Evolutionary conservation across 108 stramenopile genomes (phyloP).

Genomic region (Pseudonitzschia delicatissima): DNA sequence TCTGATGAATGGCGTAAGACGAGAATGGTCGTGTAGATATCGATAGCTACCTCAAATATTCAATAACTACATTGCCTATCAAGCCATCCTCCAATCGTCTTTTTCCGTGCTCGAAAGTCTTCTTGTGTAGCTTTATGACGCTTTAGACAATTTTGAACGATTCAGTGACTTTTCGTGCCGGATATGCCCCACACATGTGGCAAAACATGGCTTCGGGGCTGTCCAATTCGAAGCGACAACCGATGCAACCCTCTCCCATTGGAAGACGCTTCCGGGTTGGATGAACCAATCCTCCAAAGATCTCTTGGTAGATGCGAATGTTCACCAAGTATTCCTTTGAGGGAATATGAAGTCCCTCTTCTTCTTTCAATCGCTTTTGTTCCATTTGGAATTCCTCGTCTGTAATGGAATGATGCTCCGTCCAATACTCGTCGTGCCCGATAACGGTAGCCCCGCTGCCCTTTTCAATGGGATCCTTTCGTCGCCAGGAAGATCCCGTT

Average conservation of each 20-base stretch:
- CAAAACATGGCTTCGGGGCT: conserved; percentile 43
- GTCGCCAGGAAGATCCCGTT: conserved; percentile 54
- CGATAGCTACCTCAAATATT: too few species aligned
- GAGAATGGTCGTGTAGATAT: too few species aligned
- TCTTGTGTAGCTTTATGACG: background rate
- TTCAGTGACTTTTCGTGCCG: conserved; percentile 31
- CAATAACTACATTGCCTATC: too few species aligned
- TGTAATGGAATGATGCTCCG: conserved; percentile 2
- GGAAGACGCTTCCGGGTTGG: conserved; percentile 27
- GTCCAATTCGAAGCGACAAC: conserved; percentile 43
- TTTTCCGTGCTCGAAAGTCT: background rate
- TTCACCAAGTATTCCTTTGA: conserved; percentile 38
- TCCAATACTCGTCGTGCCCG: conserved; percentile 43
- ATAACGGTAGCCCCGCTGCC: conserved; percentile 52
- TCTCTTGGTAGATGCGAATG: conserved; percentile 30
- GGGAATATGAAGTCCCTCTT: conserved; percentile 25
- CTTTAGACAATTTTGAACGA: too few species aligned
- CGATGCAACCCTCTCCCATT: conserved; percentile 38
- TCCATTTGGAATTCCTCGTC: background rate
- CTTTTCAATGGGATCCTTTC: conserved; percentile 64
- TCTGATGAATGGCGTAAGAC: too few species aligned
- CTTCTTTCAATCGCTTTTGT: background rate
- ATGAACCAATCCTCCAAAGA: conserved; percentile 34
- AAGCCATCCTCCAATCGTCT: too few species aligned
- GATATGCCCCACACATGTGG: conserved; percentile 42